Percentiles rank a stretch among this genome's conserved stretches.
Evolutionary conservation across 2,329 filamentous ascomycete species (phyloP).

Genomic region (Sclerotinia sclerotiorum): DNA sequence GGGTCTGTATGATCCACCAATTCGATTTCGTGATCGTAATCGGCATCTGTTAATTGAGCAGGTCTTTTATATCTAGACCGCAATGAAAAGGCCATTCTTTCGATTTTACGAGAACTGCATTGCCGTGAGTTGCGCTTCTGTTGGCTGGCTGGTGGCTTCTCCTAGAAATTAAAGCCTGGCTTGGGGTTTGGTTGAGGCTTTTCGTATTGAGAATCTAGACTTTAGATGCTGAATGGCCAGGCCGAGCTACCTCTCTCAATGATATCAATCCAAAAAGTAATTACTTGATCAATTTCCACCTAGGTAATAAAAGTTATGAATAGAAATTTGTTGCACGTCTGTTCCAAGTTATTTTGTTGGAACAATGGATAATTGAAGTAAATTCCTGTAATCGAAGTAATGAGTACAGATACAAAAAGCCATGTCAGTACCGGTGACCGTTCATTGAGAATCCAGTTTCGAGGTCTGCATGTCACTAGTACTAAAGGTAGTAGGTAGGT

Average conservation of each 20-base stretch:
- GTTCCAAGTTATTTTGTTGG: constrained; percentile 22
- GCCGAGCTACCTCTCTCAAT: neutral
- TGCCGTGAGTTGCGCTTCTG: constrained; percentile 1
- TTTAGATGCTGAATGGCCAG: neutral
- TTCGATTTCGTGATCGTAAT: constrained; percentile 70
- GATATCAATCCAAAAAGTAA: neutral
- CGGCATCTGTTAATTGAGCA: constrained; percentile 54
- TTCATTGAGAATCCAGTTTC: neutral
- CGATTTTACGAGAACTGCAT: constrained; percentile 20
- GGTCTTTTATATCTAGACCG: constrained; percentile 41
- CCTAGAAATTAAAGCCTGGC: neutral
- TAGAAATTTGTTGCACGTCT: constrained; percentile 20
- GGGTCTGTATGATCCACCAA: constrained; percentile 55
- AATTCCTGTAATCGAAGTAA: too few relatives aligned
- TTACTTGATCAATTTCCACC: constrained; percentile 1
- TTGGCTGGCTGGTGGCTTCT: neutral
- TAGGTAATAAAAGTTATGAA: neutral
- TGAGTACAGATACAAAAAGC: too few relatives aligned
- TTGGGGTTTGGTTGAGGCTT: neutral
- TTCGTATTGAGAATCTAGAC: neutral
- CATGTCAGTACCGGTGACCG: too few relatives aligned
- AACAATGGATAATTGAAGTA: neutral
- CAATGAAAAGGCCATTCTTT: constrained; percentile 21
- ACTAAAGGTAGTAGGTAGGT: neutral
- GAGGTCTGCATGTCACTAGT: neutral